Conservation (phyloP, 768 basidiomycete genomes). For the Psilocybe azurescens region DNA sequence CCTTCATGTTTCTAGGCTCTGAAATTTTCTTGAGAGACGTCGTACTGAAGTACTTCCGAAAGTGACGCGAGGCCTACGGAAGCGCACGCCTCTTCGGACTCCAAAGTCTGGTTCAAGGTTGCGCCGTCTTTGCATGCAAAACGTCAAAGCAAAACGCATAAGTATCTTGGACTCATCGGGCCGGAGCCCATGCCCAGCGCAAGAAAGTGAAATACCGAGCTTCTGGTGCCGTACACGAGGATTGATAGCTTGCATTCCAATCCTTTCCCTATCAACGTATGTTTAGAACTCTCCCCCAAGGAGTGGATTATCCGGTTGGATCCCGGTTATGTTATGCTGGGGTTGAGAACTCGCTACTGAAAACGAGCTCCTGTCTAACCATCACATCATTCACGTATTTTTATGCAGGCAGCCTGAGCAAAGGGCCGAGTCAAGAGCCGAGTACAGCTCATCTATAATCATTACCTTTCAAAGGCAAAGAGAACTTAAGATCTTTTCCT, state of each 20-base stretch:
- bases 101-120: neutral
- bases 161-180: neutral
- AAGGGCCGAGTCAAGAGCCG: neutral
- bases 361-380: neutral
- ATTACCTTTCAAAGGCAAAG: neutral
- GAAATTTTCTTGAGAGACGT: neutral
- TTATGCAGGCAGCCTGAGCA: neutral
- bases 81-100: neutral
- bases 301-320: neutral
- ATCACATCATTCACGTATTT: slow-evolving; percentile 5
- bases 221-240: neutral
- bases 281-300: neutral
- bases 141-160: slow-evolving; percentile 4
- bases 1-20: neutral
- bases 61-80: neutral
- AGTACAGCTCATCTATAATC: neutral
- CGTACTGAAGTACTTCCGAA: neutral
- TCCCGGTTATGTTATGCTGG: neutral
- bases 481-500: neutral
- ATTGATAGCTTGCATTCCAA: neutral
- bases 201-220: neutral
- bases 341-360: neutral
- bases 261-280: neutral
- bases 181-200: neutral
- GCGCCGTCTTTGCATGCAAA: slow-evolving; percentile 3